Base-by-base conservation (phyloP, 345 rosid genomes). In the Psidium guajava region DNA sequence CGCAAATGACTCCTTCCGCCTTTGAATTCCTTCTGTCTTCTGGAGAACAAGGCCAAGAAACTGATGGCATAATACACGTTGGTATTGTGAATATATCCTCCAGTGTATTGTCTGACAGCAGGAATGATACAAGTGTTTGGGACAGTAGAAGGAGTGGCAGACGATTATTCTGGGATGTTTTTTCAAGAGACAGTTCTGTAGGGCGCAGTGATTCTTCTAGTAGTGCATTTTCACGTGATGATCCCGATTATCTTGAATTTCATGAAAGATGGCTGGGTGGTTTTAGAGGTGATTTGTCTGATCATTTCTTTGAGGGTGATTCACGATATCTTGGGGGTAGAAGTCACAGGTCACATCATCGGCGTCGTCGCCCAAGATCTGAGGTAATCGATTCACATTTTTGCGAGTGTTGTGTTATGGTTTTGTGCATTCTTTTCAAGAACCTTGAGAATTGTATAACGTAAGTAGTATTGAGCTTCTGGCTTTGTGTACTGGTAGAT, bases 51-150 rank as follows among this genome's bases (percentile, higher is more conserved):
- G 85, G 82, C 28, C 86, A 14, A 84, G 87, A 75, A 88, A 91
- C 89, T 86, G 91, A 90, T 85, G 87, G 90, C 84, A 82, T 91
- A 61, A 90, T 90, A 56, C 95, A 92, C 54, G 90, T 90, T 86
- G 95, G 91, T 84, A 90, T 91, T 49, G 91, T 94, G 74, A 90
- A 93, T 82, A 89, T 92, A 84, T 91, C 95, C 54, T 92, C 97
- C 82, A 85, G 89, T 88, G 86, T 83, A 80, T 85, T 89, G 74
- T 89, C 95, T 56, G 82, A 86, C 59, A 82, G 85, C 83, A 90
- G 74, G 86, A 87, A 85, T 87, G 94, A 90, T 85, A 74, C 89
- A 83, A 82, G 88, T 85, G 83, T 58, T 83, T 91, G 82, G 83
- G 94, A 92, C 51, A 87, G 87, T 54, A 89, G 94, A 85, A 90